A percentile compares a stretch with the other conserved stretches of the same genome.
Evolutionary conservation across 257 asterid species (phyloP).

Genomic region (Leonotis leonurus): DNA sequence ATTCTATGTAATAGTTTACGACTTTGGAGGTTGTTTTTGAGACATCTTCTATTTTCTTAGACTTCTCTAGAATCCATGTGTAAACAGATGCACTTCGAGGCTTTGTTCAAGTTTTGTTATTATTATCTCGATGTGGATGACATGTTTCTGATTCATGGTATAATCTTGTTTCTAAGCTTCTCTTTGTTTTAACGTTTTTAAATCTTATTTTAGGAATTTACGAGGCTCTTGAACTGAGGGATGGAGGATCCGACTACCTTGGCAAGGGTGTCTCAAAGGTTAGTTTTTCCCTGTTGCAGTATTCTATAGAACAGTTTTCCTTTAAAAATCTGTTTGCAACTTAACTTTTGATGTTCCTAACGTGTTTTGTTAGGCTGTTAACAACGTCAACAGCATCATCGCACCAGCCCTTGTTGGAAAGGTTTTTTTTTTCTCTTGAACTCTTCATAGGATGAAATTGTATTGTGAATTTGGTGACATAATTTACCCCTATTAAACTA

Average conservation of each 20-base stretch:
- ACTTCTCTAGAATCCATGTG: neutral
- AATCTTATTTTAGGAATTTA: conserved; percentile 48
- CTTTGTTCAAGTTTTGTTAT: neutral
- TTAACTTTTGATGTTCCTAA: neutral
- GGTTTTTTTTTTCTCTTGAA: conserved; percentile 42
- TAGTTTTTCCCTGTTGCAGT: conserved; percentile 4
- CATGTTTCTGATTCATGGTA: neutral
- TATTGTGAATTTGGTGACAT: neutral
- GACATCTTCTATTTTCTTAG: neutral
- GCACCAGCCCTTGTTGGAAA: conserved; percentile 94
- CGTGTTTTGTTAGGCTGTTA: conserved; percentile 52
- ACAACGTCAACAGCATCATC: conserved; percentile 76
- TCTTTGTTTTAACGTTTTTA: neutral
- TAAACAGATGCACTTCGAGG: neutral
- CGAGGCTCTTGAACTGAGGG: conserved; percentile 97
- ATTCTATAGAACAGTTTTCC: neutral
- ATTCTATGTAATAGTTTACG: neutral
- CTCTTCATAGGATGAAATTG: neutral
- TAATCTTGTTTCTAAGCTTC: neutral
- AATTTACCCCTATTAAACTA: neutral
- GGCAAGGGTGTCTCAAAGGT: conserved; percentile 99
- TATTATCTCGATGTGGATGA: neutral
- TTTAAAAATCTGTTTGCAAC: neutral
- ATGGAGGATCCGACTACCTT: conserved; percentile 95
- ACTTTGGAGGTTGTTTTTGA: neutral